Evolutionary conservation across 148 eudicot species (phyloP).

Genomic region (Tetragonia tetragonoides): DNA sequence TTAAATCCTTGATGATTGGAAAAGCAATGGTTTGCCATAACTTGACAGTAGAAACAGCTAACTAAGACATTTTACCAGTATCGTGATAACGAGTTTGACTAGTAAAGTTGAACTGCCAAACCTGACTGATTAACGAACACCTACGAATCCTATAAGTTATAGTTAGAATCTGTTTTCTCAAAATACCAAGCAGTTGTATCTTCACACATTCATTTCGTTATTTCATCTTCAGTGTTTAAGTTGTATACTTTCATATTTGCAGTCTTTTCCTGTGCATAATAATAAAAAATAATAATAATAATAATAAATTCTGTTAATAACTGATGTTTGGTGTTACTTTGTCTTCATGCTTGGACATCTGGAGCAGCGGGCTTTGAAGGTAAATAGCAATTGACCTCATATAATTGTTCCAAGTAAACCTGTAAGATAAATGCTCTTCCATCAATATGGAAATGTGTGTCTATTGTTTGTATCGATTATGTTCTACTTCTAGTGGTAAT

Average conservation of each 20-base stretch:
- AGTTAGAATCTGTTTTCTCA: no score
- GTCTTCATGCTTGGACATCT: conserved; percentile 30
- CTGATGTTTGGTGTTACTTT: conserved; percentile 25
- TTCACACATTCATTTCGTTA: not conserved
- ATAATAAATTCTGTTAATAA: not conserved
- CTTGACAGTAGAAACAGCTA: no score
- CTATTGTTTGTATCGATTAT: not conserved
- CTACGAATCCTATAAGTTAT: no score
- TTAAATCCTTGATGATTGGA: no score
- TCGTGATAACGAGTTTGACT: no score
- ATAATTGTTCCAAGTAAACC: not conserved
- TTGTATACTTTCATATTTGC: not conserved
- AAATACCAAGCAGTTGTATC: no score
- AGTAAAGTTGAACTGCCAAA: no score
- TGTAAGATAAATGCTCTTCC: not conserved
- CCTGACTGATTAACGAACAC: no score
- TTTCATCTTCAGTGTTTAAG: not conserved
- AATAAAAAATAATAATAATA: no score
- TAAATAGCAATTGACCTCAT: no score
- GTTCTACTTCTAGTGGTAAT: not conserved
- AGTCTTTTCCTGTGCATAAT: not conserved
- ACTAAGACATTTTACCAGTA: no score
- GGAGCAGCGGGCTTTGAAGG: conserved; percentile 92
- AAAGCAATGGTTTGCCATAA: no score
- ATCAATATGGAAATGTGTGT: not conserved